Percentiles rank a stretch among this genome's conserved stretches.
Evolutionary conservation across 1,284 basidiomycete genomes (phyloP).

Genomic region (Nidula niveotomentosa): DNA sequence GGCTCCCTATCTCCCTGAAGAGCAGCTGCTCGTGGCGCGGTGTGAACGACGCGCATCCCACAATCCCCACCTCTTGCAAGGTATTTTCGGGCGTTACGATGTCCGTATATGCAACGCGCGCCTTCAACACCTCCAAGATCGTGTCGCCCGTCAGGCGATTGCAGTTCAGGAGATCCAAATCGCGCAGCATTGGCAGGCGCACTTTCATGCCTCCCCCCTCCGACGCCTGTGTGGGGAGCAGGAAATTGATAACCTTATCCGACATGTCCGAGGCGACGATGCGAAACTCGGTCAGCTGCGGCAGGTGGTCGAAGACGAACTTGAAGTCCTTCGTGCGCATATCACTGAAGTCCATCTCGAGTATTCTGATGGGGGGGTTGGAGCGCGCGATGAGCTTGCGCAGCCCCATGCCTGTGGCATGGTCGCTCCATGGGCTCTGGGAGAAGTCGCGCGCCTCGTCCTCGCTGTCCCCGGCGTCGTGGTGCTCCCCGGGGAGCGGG

Average conservation of each 20-base stretch:
- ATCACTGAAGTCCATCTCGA: conserved; percentile 78
- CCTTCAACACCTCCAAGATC: conserved; percentile 48
- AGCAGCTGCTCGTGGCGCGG: too few relatives aligned
- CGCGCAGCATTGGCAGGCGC: conserved; percentile 52
- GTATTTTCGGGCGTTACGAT: too few relatives aligned
- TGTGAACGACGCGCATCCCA: too few relatives aligned
- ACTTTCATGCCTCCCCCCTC: conserved; percentile 20
- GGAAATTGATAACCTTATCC: conserved; percentile 58
- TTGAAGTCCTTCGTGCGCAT: conserved; percentile 77
- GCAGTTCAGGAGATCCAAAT: conserved; percentile 57
- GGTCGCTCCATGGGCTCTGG: conserved; percentile 73
- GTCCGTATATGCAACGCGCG: conserved; percentile 44
- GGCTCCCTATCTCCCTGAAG: too few relatives aligned
- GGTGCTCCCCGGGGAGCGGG: conserved; percentile 31
- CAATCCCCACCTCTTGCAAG: too few relatives aligned
- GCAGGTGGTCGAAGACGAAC: conserved; percentile 60
- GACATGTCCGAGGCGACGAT: conserved; percentile 81
- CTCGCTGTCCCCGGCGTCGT: conserved; percentile 65
- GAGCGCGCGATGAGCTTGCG: conserved; percentile 57
- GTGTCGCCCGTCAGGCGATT: conserved; percentile 59
- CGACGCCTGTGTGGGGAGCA: conserved; percentile 38
- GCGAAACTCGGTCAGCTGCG: conserved; percentile 55
- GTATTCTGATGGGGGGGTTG: conserved; percentile 56
- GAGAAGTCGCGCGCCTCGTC: conserved; percentile 73
- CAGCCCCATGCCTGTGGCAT: conserved; percentile 76